Evolutionary conservation across 2,329 filamentous ascomycete species (phyloP), one percentile per base, ranked within the genome.

Genomic region (Talaromyces sp.): DNA sequence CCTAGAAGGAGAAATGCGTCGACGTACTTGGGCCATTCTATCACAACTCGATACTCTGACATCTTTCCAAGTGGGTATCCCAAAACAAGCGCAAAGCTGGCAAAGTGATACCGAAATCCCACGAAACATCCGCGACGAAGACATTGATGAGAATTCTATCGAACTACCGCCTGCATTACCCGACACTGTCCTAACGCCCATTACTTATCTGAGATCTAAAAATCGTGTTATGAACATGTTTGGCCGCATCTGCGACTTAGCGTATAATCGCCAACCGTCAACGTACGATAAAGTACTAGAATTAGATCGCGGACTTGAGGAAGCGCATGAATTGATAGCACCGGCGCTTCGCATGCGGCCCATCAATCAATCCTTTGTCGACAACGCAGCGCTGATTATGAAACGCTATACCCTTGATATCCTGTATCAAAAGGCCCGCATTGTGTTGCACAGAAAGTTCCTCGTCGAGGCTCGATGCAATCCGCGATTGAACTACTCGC

Each of bases 11-110:
- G 85, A 87, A 72, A 84, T 80, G 70, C 71, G 78, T 48, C 72
- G 78, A 43, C 73, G 78, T 9, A 67, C 75, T 6, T 80, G 78
- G 78, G 70, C 73, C 2, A 69, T 73, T 24, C 69, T 76, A 16
- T 70, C 68, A 11, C 85, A 88, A 72, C 78, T 88, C 60, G 87
- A 89, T 69, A 73, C 85, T 2, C 76, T 89, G n/a, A 81, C 84
- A 1, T 82, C 85, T 0, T 87, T 87, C 70, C 85, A 88, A 68
- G 80, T 88, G 67, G 87, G 87, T 1, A 76, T 90, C 13, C 87
- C 87, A 1, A 83, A 82, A 67, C 84, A 87, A 80, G 78, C 88
- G 43, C 79, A 84, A 63, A 80, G 81, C 33, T 83, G 87, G 63
- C 84, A 87, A 63, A 84, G 82, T 57, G 87, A 89, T 70, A 87